phyloP scores from a whole-genome alignment of 2,329 filamentous ascomycete species.

The Pseudogymnoascus sp. region DNA sequence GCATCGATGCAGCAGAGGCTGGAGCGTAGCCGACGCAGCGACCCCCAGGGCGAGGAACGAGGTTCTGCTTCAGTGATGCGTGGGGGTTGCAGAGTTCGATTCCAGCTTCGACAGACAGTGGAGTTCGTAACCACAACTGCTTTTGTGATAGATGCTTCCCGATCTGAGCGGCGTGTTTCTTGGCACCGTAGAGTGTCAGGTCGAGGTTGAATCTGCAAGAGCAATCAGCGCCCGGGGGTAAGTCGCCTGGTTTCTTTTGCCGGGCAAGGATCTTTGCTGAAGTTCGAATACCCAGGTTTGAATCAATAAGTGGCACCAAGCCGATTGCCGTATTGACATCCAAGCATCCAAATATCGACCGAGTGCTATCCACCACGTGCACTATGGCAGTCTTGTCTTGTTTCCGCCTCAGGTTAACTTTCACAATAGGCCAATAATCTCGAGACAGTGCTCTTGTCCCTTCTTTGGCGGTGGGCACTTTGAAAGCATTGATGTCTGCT shows the following conservation, averaged over 20 bases:
- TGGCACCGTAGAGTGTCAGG: slow-evolving; percentile 72
- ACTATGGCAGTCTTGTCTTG: slow-evolving; percentile 52
- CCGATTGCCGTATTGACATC: slow-evolving; percentile 59
- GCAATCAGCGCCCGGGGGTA: slow-evolving; percentile 48
- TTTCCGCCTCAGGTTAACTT: slow-evolving; percentile 58
- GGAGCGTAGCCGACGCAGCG: slow-evolving; percentile 28
- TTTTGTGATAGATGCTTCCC: slow-evolving; percentile 60
- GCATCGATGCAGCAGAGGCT: slow-evolving; percentile 29
- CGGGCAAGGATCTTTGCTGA: slow-evolving; percentile 64
- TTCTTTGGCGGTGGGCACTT: slow-evolving; percentile 62
- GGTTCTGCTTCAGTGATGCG: slow-evolving; percentile 22
- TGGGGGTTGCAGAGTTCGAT: slow-evolving; percentile 74
- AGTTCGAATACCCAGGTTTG: slow-evolving; percentile 57
- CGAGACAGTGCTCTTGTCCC: slow-evolving; percentile 49
- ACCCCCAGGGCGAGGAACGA: slow-evolving; percentile 24
- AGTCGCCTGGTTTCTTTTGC: slow-evolving; percentile 53
- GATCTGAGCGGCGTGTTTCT: slow-evolving; percentile 55
- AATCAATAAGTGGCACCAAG: slow-evolving; percentile 67
- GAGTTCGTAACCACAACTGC: slow-evolving; percentile 60
- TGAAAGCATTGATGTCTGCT: slow-evolving; percentile 56
- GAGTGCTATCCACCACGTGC: slow-evolving; percentile 63
- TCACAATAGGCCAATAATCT: slow-evolving; percentile 63
- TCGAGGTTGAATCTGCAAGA: slow-evolving; percentile 58
- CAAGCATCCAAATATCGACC: slow-evolving; percentile 66
- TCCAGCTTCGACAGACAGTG: slow-evolving; percentile 56